phyloP scores from a whole-genome alignment of 1,139 yeast species.

The Magnusiomyces suaveolens region DNA sequence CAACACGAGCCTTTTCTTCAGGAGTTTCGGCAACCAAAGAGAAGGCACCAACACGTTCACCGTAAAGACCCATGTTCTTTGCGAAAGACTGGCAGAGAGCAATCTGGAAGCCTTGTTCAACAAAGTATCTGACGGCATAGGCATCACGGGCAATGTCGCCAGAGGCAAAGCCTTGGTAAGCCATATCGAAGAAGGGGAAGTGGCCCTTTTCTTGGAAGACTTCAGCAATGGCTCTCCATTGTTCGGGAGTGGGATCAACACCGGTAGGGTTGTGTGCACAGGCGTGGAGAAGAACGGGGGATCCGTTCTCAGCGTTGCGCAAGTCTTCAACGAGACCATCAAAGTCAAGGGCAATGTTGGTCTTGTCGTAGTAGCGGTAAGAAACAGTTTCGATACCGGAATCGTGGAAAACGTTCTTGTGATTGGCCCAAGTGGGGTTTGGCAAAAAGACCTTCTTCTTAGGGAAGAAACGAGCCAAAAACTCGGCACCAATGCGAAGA shows the following conservation, averaged over 20 bases:
- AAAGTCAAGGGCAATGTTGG: constrained; percentile 53
- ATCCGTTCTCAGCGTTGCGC: constrained; percentile 23
- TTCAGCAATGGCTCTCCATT: constrained; percentile 66
- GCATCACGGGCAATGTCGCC: constrained; percentile 52
- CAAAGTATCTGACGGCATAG: constrained; percentile 38
- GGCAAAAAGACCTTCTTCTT: constrained; percentile 56
- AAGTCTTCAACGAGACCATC: constrained; percentile 32
- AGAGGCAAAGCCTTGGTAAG: constrained; percentile 88
- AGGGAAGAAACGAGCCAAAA: constrained; percentile 50
- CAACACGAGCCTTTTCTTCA: constrained; percentile 37
- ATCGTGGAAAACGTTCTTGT: constrained; percentile 64
- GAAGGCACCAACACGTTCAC: constrained; percentile 91
- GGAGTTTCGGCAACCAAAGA: constrained; percentile 40
- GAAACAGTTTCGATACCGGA: constrained; percentile 53
- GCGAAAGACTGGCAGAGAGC: constrained; percentile 87
- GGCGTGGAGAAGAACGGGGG: constrained; percentile 71
- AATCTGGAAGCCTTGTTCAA: constrained; percentile 40
- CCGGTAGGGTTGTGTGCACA: constrained; percentile 98
- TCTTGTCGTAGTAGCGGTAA: constrained; percentile 76
- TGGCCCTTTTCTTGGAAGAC: constrained; percentile 47
- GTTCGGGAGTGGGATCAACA: constrained; percentile 69
- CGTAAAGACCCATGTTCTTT: constrained; percentile 93
- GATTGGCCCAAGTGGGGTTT: constrained; percentile 96
- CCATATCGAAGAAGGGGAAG: constrained; percentile 77
- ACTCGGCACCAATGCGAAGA: constrained; percentile 74